Base-by-base conservation (phyloP, 225 moss, liverwort and hornwort species). In the Pseudisothecium myosuroides region DNA sequence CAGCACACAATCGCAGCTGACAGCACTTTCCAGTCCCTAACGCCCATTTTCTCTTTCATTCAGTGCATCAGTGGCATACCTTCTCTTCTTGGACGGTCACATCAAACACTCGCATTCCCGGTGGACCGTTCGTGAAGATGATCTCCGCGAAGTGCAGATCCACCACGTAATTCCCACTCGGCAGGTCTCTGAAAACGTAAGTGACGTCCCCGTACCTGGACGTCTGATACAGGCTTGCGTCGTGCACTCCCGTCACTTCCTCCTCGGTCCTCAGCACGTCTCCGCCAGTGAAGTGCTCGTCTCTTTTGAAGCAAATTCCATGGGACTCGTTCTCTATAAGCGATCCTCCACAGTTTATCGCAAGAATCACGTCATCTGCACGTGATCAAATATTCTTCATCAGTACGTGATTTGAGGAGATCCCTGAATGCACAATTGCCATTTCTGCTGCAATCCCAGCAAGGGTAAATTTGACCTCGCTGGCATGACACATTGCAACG, bases 131-230 rank as follows among this genome's bases (percentile, higher is more conserved):
- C 41, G 97, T 96, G 94, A 98, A 98, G 22, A 97, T 96, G 66
- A 98, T 98, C 89, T 98, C 98, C 20, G 97, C 96, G 65, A 98
- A 98, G 82, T 98, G 98, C 65, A 98, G 90, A 87, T 98, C 97
- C 82, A 98, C 96, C 81, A 93, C 93, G 76, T 94, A 96, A 63
- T 95, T 92, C 49, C 96, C 96, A 80, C 62, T 76, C 26, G 88
- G 81, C 87, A 98, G 92, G 41, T 95, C 95, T 68, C 73, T 76
- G 85, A 98, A 94, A 34, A 90, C 93, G 89, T 98, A 98, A 7
- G 95, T 89, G n/a, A 95, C 92, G 78, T 98, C 91, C 15, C 98
- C 97, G 76, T 96, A 96, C 87, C 98, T 90, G 79, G 98, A 97
- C 18, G 98, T 98, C 79, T 97, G 96, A 62, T 98, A 98, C 34